Conservation (phyloP, 2,329 filamentous ascomycete genomes). For the Fusarium protoensiforme region DNA sequence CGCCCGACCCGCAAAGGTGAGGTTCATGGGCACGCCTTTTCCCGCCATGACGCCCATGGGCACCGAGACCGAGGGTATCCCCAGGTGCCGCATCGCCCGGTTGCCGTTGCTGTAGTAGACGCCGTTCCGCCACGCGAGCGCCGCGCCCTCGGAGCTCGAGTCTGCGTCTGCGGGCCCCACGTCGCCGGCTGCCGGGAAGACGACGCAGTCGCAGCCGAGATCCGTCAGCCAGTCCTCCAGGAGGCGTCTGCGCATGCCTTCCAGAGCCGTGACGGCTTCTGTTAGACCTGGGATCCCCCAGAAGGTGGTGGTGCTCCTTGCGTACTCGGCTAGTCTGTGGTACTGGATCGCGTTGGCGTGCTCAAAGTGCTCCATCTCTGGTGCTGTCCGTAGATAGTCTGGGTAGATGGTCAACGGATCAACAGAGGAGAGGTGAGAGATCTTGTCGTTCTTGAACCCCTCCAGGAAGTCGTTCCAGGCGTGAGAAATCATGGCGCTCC, state of each 20-base stretch:
- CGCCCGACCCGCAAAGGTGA: constrained; percentile 63
- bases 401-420: constrained; percentile 53
- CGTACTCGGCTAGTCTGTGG: not conserved
- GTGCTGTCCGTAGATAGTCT: constrained; percentile 10
- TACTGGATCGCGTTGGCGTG: constrained; percentile 18
- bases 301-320: constrained; percentile 45
- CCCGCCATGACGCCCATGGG: constrained; percentile 62
- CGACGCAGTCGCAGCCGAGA: constrained; percentile 55
- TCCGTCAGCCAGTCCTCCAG: constrained; percentile 62
- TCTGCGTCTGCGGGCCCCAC: constrained; percentile 62
- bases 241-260: constrained; percentile 57
- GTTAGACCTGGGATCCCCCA: constrained; percentile 55
- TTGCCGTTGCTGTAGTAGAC: constrained; percentile 66
- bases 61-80: constrained; percentile 64
- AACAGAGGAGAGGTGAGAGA: constrained; percentile 49
- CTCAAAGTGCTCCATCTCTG: constrained; percentile 8
- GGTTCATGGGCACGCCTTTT: constrained; percentile 61
- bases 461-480: constrained; percentile 31
- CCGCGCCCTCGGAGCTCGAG: constrained; percentile 32
- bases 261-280: constrained; percentile 56
- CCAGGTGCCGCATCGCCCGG: constrained; percentile 62
- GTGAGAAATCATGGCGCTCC: constrained; percentile 26
- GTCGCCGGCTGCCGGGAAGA: constrained; percentile 62
- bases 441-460: not conserved
- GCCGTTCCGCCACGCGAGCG: constrained; percentile 50